Conservation (phyloP, 441 rosid genomes). For the Arabidopsis hybrid region DNA sequence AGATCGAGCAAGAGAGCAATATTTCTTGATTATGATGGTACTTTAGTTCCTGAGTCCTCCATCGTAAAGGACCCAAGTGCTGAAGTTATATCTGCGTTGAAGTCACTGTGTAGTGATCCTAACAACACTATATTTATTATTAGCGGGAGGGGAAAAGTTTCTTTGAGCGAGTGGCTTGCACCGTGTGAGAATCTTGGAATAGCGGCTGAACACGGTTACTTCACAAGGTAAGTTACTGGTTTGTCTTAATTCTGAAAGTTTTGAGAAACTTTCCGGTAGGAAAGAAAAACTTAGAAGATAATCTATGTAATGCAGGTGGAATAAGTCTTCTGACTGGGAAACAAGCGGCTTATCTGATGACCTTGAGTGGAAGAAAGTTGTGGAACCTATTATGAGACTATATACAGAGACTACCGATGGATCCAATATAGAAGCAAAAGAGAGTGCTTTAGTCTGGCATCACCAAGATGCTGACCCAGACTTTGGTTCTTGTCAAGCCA, state of each 20-base stretch:
- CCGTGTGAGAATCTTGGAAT: slow-evolving; percentile 85
- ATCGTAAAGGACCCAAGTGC: slow-evolving; percentile 69
- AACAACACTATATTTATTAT: slow-evolving; percentile 82
- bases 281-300: neutral
- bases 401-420: slow-evolving; percentile 93
- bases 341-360: slow-evolving; percentile 57
- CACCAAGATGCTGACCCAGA: slow-evolving; percentile 95
- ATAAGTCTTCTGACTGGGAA: slow-evolving; percentile 70
- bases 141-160: slow-evolving; percentile 78
- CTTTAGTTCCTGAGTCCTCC: slow-evolving; percentile 72
- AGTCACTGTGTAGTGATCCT: slow-evolving; percentile 67
- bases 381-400: slow-evolving; percentile 77
- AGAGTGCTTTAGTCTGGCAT: slow-evolving; percentile 92
- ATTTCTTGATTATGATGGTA: slow-evolving; percentile 89
- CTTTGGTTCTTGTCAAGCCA: slow-evolving; percentile 94
- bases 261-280: neutral
- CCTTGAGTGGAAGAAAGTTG: slow-evolving; percentile 82
- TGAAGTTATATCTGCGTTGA: slow-evolving; percentile 66
- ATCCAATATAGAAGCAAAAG: slow-evolving; percentile 76
- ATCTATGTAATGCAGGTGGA: slow-evolving; percentile 58
- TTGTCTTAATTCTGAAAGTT: slow-evolving; percentile 6
- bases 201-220: slow-evolving; percentile 94
- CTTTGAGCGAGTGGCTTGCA: slow-evolving; percentile 78
- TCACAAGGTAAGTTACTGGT: slow-evolving; percentile 57
- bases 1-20: slow-evolving; percentile 75